Base-by-base conservation (phyloP, 1,139 yeast species). In the Suhomyces choctaworum region DNA sequence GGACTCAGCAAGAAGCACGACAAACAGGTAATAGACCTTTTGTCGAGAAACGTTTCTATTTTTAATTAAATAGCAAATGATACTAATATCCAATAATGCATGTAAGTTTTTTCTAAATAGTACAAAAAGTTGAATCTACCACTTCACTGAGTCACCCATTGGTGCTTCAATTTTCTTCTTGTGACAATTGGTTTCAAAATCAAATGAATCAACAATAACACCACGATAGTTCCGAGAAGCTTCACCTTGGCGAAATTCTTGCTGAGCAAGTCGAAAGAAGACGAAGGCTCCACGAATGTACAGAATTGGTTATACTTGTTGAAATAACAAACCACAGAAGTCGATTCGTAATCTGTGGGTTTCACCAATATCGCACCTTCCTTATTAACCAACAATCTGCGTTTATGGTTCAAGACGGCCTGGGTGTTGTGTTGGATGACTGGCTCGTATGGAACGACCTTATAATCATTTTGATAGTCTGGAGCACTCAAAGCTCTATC, bases 311-410 rank as follows among this genome's bases (percentile, higher is more conserved):
- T 95, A 17, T 59, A 51, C 26, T 70, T 64, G 23, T 87, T 88
- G 35, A 75, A 64, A 16, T 78, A 73, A 45, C 94, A 82, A 2
- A 89, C 74, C 23, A 85, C 69, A 2, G 83, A 69, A 0, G 97
- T 88, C 1, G 95, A 85, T 58, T 92, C 98, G 39, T 88, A 66
- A 29, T 78, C 72, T 0, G 97, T 83, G 2, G 92, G 78, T 22
- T 70, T 62, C 1, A 86, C 68, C 16, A 80, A 58, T 2, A 82
- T 52, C 12, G 56, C 37, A 29, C 24, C 70, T 48, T 32, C 52
- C 56, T 21, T 58, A 44, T 50, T 78, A 73, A 26, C 74, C 52
- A 34, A 73, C 45, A 50, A 48, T 44, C 56, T 57, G 37, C 59
- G 56, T 40, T 64, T 62, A 40, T 66, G 73, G 40, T 64, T 67